phyloP scores from a whole-genome alignment of 805 yeast genomes.

The Ogataea allantospora region DNA sequence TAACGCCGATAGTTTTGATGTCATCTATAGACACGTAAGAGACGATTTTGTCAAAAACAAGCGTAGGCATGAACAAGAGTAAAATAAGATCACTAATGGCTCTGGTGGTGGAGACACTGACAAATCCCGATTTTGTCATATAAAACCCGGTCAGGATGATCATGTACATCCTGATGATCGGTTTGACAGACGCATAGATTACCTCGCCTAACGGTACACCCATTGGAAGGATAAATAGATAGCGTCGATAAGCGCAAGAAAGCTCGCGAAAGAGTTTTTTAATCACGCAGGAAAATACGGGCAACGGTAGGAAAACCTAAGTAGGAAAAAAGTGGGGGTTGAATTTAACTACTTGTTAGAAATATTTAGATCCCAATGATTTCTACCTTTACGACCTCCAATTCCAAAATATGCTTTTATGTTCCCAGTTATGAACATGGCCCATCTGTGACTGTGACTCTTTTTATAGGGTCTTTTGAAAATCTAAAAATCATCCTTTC shows the following conservation, averaged over 20 bases:
- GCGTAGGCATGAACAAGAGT: constrained; percentile 61
- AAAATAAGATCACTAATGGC: constrained; percentile 65
- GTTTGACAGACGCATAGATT: constrained; percentile 59
- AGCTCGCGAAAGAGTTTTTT: constrained; percentile 1
- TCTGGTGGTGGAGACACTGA: constrained; percentile 60
- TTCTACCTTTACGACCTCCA: neutral
- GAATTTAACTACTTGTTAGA: too few species aligned
- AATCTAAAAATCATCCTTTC: neutral
- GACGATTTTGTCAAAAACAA: constrained; percentile 63
- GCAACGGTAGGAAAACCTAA: too few species aligned
- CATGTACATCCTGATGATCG: constrained; percentile 71
- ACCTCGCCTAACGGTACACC: constrained; percentile 28
- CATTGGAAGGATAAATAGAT: constrained; percentile 6
- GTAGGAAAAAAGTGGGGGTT: too few species aligned
- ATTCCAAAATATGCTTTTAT: neutral
- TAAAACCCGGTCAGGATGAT: constrained; percentile 66
- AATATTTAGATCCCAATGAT: too few species aligned
- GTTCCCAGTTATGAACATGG: neutral
- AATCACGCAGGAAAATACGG: neutral
- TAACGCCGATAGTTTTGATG: constrained; percentile 67
- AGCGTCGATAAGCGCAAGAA: neutral
- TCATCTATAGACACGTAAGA: constrained; percentile 59
- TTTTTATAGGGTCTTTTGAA: neutral
- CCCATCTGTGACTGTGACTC: neutral
- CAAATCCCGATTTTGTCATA: constrained; percentile 55